Evolutionary conservation across 1,284 basidiomycete species (phyloP).

Genomic region (Boletus smithii): DNA sequence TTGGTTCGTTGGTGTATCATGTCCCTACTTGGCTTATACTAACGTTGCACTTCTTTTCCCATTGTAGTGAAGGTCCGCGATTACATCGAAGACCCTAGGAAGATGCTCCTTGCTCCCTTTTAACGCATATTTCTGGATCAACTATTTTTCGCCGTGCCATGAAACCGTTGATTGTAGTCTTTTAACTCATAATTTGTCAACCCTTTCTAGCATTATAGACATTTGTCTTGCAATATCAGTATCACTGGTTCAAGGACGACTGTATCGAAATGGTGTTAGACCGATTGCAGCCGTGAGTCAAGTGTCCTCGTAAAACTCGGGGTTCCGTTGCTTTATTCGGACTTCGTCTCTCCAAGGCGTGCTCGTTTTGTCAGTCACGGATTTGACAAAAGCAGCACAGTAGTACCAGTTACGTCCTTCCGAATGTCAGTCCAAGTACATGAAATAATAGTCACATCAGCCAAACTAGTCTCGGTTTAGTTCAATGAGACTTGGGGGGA

Average conservation of each 20-base stretch:
- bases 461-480: too few relatives aligned
- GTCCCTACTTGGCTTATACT: slow-evolving; percentile 4
- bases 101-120: slow-evolving; percentile 47
- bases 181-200: slow-evolving; percentile 12
- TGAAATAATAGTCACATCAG: too few relatives aligned
- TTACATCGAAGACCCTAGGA: slow-evolving; percentile 56
- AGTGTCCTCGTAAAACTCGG: too few relatives aligned
- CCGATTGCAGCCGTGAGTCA: too few relatives aligned
- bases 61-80: slow-evolving; percentile 58
- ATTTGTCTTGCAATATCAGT: slow-evolving; percentile 2
- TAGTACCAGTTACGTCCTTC: too few relatives aligned
- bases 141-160: slow-evolving; percentile 1
- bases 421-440: too few relatives aligned
- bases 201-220: slow-evolving; percentile 7
- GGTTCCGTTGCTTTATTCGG: too few relatives aligned
- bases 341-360: too few relatives aligned
- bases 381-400: too few relatives aligned
- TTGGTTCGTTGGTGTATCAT: slow-evolving; percentile 58
- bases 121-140: slow-evolving; percentile 5
- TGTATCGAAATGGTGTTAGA: background rate
- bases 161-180: slow-evolving; percentile 10
- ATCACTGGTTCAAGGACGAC: background rate
- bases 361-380: too few relatives aligned
- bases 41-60: slow-evolving; percentile 28
- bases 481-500: too few relatives aligned